These are phyloP conservation scores for Chenopodium album DNA, from an alignment of 148 eudicot genomes.

Conservation along the genomic window DNA sequence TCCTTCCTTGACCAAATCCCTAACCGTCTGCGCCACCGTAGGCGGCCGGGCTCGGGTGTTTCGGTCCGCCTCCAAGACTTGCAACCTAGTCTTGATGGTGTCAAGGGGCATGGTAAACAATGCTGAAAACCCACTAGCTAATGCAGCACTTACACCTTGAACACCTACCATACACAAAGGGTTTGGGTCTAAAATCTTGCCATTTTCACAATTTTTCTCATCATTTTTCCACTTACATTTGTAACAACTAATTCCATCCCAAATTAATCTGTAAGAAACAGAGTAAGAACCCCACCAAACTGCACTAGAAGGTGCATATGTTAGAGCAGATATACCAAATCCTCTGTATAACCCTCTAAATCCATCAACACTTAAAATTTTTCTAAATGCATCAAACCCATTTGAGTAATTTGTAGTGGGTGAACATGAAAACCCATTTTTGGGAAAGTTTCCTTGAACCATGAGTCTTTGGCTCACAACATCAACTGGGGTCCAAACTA, in stretches of 20 bases:
- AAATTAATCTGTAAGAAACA: conserved; percentile 49
- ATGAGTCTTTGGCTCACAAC: conserved; percentile 88
- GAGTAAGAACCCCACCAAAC: conserved; percentile 78
- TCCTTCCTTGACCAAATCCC: conserved; percentile 62
- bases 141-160: conserved; percentile 64
- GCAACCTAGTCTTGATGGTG: conserved; percentile 62
- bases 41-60: conserved; percentile 40
- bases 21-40: conserved; percentile 43
- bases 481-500: conserved; percentile 97
- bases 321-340: conserved; percentile 68
- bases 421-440: conserved; percentile 22
- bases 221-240: conserved; percentile 51
- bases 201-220: conserved; percentile 24
- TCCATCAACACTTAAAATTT: conserved; percentile 64
- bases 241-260: conserved; percentile 57
- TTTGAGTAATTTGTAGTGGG: conserved; percentile 25
- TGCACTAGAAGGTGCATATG: conserved; percentile 69
- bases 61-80: conserved; percentile 48
- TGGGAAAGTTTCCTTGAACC: conserved; percentile 54
- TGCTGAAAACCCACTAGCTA: conserved; percentile 65
- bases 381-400: conserved; percentile 79
- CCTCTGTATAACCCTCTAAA: conserved; percentile 65
- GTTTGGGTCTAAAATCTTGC: conserved; percentile 33
- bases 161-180: conserved; percentile 47
- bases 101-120: conserved; percentile 69